Evolutionary conservation across 1,139 yeast species (phyloP).

Genomic region (Kurtzmaniella natalensis): DNA sequence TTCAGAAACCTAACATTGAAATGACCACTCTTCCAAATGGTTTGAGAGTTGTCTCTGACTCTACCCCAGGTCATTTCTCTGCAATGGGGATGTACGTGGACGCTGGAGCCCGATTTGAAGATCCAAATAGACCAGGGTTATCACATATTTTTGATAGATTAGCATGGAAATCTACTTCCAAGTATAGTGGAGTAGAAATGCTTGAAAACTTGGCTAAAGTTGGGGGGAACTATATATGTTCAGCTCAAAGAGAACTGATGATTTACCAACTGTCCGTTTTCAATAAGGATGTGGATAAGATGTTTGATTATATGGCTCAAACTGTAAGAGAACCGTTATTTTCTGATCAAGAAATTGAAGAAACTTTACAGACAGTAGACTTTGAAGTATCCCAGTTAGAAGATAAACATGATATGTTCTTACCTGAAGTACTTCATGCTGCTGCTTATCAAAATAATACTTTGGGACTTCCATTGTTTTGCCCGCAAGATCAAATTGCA

Average conservation of each 20-base stretch:
- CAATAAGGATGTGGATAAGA: constrained; percentile 76
- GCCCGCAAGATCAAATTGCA: constrained; percentile 68
- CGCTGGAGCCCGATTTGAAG: constrained; percentile 87
- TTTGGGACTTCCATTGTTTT: constrained; percentile 79
- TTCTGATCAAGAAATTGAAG: constrained; percentile 65
- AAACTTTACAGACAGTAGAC: constrained; percentile 68
- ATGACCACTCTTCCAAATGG: constrained; percentile 70
- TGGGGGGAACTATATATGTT: constrained; percentile 94
- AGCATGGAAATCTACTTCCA: constrained; percentile 78
- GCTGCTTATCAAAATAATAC: constrained; percentile 73
- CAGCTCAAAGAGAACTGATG: constrained; percentile 87
- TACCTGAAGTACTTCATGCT: constrained; percentile 84
- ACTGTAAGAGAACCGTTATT: constrained; percentile 71
- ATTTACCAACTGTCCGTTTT: constrained; percentile 94
- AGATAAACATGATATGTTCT: constrained; percentile 77
- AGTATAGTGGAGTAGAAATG: constrained; percentile 64
- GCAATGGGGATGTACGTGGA: constrained; percentile 87
- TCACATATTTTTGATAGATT: constrained; percentile 83
- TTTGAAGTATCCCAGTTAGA: constrained; percentile 82
- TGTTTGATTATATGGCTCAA: constrained; percentile 78
- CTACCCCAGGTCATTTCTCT: constrained; percentile 85
- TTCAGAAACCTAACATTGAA: constrained; percentile 26
- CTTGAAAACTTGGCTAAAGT: constrained; percentile 68
- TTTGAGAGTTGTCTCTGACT: constrained; percentile 75
- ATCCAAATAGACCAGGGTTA: constrained; percentile 53